Percentiles rank a stretch among this genome's conserved stretches.
phyloP scores from a whole-genome alignment of 2,329 filamentous ascomycete species.

The Parastagonospora avenae region DNA sequence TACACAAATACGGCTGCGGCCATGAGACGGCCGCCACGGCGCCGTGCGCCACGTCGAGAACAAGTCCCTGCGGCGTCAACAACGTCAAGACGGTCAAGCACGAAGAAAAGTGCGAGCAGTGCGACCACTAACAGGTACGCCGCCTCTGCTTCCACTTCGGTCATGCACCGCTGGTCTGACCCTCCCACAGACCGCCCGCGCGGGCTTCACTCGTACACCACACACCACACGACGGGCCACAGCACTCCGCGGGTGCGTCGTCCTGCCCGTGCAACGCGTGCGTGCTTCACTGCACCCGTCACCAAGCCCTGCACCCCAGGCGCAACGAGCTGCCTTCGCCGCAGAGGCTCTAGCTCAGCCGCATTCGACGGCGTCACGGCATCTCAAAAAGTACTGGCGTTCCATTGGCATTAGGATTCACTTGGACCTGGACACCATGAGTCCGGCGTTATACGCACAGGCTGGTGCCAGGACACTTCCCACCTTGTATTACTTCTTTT shows the following conservation, averaged over 20 bases:
- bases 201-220: conserved; percentile 34
- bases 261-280: conserved; percentile 31
- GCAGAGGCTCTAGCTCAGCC: conserved; percentile 31
- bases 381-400: conserved; percentile 45
- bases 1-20: conserved; percentile 55
- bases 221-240: conserved; percentile 40
- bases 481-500: conserved; percentile 37
- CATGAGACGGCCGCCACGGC: conserved; percentile 51
- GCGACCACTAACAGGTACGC: conserved; percentile 51
- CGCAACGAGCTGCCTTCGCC: conserved; percentile 17
- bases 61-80: conserved; percentile 46
- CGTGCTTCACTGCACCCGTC: conserved; percentile 26
- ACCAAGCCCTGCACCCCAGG: conserved; percentile 27
- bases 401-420: conserved; percentile 42
- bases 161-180: conserved; percentile 37
- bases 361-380: conserved; percentile 51
- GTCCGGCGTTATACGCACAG: conserved; percentile 47
- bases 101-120: conserved; percentile 54
- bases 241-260: conserved; percentile 32
- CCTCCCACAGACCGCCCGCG: conserved; percentile 32
- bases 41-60: conserved; percentile 54
- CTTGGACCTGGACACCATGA: conserved; percentile 31
- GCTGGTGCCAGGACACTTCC: conserved; percentile 42
- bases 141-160: conserved; percentile 7
- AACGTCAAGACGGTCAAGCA: conserved; percentile 54